A percentile compares a stretch with the other conserved stretches of the same genome.
Evolutionary conservation across 2,329 filamentous ascomycete species (phyloP).

Genomic region (Fusarium devonianum): DNA sequence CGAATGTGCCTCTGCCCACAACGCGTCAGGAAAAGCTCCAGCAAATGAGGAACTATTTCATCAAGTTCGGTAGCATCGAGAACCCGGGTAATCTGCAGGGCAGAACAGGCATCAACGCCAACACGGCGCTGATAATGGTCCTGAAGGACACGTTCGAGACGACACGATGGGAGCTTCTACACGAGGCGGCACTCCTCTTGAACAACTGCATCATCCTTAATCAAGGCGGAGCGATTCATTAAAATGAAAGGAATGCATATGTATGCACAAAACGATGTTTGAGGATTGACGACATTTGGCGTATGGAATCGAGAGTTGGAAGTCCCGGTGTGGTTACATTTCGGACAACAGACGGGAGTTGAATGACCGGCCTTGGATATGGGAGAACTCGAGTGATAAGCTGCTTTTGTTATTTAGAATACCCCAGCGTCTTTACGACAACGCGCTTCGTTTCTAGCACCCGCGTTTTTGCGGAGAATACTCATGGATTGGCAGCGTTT

Average conservation of each 20-base stretch:
- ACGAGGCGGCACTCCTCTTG: conserved; percentile 83
- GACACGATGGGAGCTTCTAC: conserved; percentile 89
- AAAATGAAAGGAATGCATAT: conserved; percentile 18
- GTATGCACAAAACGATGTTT: conserved; percentile 4
- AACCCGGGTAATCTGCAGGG: conserved; percentile 80
- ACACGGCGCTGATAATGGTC: conserved; percentile 80
- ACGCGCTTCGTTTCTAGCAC: conserved; percentile 20
- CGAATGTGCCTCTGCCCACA: conserved; percentile 57
- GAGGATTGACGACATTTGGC: conserved; percentile 16
- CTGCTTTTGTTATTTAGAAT: conserved; percentile 40
- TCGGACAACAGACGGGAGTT: conserved; percentile 11
- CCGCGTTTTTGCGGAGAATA: conserved; percentile 8
- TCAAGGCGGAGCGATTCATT: conserved; percentile 40
- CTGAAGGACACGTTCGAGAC: conserved; percentile 82
- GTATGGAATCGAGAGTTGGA: conserved; percentile 5
- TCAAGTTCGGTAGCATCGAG: conserved; percentile 72
- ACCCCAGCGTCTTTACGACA: conserved; percentile 38
- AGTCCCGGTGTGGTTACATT: no score
- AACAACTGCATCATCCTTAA: conserved; percentile 75
- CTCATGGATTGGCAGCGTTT: conserved; percentile 7
- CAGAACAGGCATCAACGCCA: conserved; percentile 80
- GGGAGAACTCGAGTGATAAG: conserved; percentile 23
- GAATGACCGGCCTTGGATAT: conserved; percentile 33
- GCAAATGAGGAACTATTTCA: conserved; percentile 82
- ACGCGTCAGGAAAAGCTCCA: conserved; percentile 71